phyloP scores from a whole-genome alignment of 31 red algal species.

The Odonthalia washingtoniensis region DNA sequence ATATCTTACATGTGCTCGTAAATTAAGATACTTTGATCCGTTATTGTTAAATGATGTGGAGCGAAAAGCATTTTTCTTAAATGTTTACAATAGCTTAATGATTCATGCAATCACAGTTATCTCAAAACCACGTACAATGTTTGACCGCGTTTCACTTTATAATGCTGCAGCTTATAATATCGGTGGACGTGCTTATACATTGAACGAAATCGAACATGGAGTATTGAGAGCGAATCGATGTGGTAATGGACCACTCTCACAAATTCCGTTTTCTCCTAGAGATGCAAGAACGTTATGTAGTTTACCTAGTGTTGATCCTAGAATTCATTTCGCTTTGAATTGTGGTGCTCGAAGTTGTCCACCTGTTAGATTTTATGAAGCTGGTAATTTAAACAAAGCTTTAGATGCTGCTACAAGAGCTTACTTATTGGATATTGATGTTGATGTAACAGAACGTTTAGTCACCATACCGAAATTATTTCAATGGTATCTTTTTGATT shows the following conservation, averaged over 20 bases:
- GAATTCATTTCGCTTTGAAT: slow-evolving; percentile 93
- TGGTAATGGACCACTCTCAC: slow-evolving; percentile 75
- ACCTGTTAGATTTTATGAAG: slow-evolving; percentile 81
- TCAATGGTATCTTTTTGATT: slow-evolving; percentile 84
- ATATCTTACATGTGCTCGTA: slow-evolving; percentile 57
- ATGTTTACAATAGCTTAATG: slow-evolving; percentile 89
- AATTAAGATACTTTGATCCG: slow-evolving; percentile 78
- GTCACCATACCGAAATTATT: slow-evolving; percentile 84
- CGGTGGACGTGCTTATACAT: slow-evolving; percentile 79
- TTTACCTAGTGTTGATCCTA: slow-evolving; percentile 67
- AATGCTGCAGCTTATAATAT: slow-evolving; percentile 81
- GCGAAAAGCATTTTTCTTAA: slow-evolving; percentile 90
- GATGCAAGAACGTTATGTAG: slow-evolving; percentile 58
- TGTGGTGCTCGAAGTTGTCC: slow-evolving; percentile 91
- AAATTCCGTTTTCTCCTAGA: slow-evolving; percentile 58
- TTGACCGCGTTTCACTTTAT: slow-evolving; percentile 74
- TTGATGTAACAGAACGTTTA: slow-evolving; percentile 34
- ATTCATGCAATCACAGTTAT: slow-evolving; percentile 83
- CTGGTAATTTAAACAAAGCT: slow-evolving; percentile 56
- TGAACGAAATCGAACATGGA: slow-evolving; percentile 91
- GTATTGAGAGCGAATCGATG: slow-evolving; percentile 78
- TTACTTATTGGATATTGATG: slow-evolving; percentile 71
- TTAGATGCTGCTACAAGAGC: slow-evolving; percentile 64
- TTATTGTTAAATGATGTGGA: slow-evolving; percentile 46
- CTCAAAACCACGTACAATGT: slow-evolving; percentile 64